Evolutionary conservation across 192 early-diverging fungal genomes (phyloP).

Genomic region (Backusella macrospora): DNA sequence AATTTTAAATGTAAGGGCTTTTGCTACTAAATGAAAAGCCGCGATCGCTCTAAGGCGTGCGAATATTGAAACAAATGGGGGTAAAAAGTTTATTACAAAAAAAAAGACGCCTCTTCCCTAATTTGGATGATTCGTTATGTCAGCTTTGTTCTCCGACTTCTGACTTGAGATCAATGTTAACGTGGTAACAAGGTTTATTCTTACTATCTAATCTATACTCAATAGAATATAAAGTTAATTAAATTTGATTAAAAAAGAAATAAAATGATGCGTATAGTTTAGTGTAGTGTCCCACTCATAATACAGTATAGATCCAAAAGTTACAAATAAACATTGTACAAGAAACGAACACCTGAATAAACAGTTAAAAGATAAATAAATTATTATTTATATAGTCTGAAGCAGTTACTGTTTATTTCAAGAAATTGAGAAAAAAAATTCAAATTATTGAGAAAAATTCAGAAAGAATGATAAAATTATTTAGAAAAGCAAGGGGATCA

Average conservation of each 20-base stretch:
- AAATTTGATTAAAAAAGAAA: not conserved
- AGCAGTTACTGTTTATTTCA: no score
- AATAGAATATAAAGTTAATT: not conserved
- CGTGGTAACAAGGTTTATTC: not conserved
- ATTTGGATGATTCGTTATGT: not conserved
- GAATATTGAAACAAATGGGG: constrained; percentile 3
- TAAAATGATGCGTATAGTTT: not conserved
- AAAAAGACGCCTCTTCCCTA: constrained; percentile 3
- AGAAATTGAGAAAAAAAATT: no score
- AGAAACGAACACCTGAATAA: no score
- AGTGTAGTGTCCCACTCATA: no score
- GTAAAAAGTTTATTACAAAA: constrained; percentile 12
- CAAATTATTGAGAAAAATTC: no score
- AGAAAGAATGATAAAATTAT: no score
- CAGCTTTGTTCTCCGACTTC: not conserved
- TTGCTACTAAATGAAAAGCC: constrained; percentile 6
- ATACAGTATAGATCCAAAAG: no score
- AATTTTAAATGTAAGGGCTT: not conserved
- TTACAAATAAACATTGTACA: no score
- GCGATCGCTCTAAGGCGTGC: constrained; percentile 1
- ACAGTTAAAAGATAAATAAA: no score
- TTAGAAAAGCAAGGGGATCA: no score
- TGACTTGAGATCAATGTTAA: not conserved
- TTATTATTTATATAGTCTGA: no score
- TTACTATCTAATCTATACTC: not conserved